A percentile compares a stretch with the other conserved stretches of the same genome.
These are phyloP conservation scores for Malus hybrid DNA, from an alignment of 331 rosid genomes.

Conservation along the genomic window DNA sequence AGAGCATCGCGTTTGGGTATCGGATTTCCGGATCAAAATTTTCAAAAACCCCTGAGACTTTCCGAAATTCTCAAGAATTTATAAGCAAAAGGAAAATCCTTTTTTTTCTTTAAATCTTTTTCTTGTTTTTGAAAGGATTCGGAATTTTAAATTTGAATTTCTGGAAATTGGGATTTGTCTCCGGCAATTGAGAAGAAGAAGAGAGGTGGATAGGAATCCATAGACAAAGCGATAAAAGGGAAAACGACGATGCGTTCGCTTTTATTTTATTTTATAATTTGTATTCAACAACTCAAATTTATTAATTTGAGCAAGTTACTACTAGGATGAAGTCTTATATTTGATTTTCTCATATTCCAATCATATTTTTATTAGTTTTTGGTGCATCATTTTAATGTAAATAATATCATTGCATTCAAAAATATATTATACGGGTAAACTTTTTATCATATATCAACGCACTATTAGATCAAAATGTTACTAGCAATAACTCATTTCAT, in stretches of 20 bases:
- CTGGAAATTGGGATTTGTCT: conserved; percentile 18
- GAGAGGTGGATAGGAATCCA: conserved; percentile 19
- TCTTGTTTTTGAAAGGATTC: background rate
- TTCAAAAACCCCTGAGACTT: background rate
- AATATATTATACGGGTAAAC: too few relatives aligned
- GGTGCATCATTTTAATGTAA: too few relatives aligned
- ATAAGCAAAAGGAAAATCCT: background rate
- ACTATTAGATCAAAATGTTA: too few relatives aligned
- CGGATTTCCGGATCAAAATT: background rate
- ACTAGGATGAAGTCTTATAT: fast-evolving
- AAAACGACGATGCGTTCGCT: conserved; percentile 40
- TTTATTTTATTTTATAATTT: background rate
- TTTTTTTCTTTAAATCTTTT: too few relatives aligned
- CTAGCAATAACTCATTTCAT: too few relatives aligned
- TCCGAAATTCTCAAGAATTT: conserved; percentile 12
- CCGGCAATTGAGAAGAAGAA: conserved; percentile 17
- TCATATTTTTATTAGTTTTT: too few relatives aligned
- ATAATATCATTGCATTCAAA: too few relatives aligned
- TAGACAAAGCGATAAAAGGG: conserved; percentile 36
- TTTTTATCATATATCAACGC: too few relatives aligned
- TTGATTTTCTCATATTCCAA: too few relatives aligned
- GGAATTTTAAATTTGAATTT: conserved; percentile 9
- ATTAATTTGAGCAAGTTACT: background rate
- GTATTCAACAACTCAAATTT: background rate
- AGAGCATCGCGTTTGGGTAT: conserved; percentile 7